Base-by-base conservation (phyloP, 768 basidiomycete species). In the Boletus rubropictus region DNA sequence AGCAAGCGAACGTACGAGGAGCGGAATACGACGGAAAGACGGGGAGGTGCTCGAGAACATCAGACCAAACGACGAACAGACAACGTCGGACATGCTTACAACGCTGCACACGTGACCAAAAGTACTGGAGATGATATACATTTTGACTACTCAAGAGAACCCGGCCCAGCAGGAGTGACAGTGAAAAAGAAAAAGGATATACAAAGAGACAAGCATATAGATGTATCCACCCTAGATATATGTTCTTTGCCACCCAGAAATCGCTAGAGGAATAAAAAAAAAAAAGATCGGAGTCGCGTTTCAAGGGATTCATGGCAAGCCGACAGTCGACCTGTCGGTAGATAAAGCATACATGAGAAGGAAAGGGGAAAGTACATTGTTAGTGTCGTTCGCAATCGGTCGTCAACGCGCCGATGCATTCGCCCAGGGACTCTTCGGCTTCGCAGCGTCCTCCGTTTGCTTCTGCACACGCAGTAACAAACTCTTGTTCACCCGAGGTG, bases 401-500 rank as follows among this genome's bases (percentile, higher is more conserved):
- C 11, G 41, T 54, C 52, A 65, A 17, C 64, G 60, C 22, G 33
- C 55, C 15, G 63, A 56, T 18, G 64, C 64, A 24, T 65, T 63
- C 33, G 64, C 63, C 63, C 63, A 65, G 14, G 42, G 63, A 24
- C 63, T 65, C 54, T 61, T 67, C 5, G 64, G 63, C 28, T 63
- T 67, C 17, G 63, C 54, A 22, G 63, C 59, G 0, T 65, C 65
- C 15, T 36, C 42, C 3, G 55, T 83, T 68, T 78, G 72, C 70
- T 89, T 89, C 51, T 82, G 83, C 10, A 73, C 78, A 20, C 88
- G 74, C 44, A 91, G 62, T 6, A 79, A 67, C 3, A 89, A 87
- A 55, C 83, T 89, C 63, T 76, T 81, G 65, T 92, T 92, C 51
- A 72, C 77, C 44, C 85, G 73, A 7, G 89, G 89, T 8, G 65